Conservation (phyloP, 1,284 basidiomycete species). For the Leccinum insigne region DNA sequence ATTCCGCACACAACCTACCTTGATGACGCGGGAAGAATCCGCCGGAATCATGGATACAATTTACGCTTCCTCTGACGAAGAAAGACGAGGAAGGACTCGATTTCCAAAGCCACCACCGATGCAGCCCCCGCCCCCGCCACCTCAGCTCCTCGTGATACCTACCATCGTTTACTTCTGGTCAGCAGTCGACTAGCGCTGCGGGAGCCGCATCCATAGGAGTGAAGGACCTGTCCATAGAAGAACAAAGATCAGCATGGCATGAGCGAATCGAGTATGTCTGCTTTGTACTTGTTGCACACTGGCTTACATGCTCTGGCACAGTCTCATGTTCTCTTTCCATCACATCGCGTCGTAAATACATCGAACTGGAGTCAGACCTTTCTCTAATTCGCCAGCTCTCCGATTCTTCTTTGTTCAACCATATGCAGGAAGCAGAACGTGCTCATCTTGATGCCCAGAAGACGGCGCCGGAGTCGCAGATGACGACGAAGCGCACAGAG, state of each 20-base stretch:
- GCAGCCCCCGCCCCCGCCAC: constrained; percentile 21
- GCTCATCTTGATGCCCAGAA: constrained; percentile 19
- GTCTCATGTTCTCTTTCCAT: constrained; percentile 34
- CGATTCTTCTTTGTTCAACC: constrained; percentile 18
- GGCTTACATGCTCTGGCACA: constrained; percentile 5
- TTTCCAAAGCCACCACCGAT: constrained; percentile 13
- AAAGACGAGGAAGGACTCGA: no score
- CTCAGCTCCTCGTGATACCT: constrained; percentile 20
- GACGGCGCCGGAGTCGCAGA: constrained; percentile 23
- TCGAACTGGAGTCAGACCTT: background rate
- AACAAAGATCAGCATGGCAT: no score
- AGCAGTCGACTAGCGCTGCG: no score
- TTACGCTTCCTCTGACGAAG: no score
- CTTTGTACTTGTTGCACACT: no score
- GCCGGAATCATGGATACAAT: no score
- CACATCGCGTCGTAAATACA: constrained; percentile 26
- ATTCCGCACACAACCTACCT: no score
- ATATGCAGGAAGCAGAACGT: constrained; percentile 18
- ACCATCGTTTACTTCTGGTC: constrained; percentile 20
- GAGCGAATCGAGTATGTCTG: no score
- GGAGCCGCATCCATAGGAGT: no score
- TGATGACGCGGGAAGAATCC: no score
- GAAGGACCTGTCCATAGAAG: no score
- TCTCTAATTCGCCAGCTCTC: constrained; percentile 21
- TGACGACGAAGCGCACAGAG: constrained; percentile 29